Percentiles rank a stretch among this genome's conserved stretches.
These are phyloP conservation scores for Farysia itapuensis DNA, from an alignment of 1,284 basidiomycete species.

Conservation along the genomic window DNA sequence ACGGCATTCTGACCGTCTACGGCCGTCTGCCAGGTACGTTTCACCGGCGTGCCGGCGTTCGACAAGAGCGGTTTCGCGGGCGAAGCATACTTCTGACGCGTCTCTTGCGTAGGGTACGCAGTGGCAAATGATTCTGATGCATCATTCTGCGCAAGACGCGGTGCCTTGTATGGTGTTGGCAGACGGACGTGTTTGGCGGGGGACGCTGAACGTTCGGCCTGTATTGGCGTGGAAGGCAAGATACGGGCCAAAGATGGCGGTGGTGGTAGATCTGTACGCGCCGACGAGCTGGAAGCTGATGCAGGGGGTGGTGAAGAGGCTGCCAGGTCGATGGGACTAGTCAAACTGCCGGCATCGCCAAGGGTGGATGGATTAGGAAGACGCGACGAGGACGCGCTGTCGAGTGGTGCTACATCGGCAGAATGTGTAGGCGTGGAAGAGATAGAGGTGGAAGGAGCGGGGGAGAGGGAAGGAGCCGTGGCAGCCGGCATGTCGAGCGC, in stretches of 20 bases:
- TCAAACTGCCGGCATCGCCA: constrained; percentile 10
- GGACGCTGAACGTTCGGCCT: constrained; percentile 2
- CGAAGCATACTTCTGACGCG: constrained; percentile 41
- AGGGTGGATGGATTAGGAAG: constrained; percentile 21
- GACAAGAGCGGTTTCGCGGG: constrained; percentile 21
- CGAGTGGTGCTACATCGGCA: constrained; percentile 4
- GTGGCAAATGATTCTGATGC: constrained; percentile 36
- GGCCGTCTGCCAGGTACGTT: constrained; percentile 20
- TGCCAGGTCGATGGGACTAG: constrained; percentile 36
- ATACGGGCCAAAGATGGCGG: constrained; percentile 2
- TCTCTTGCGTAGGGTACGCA: constrained; percentile 36
- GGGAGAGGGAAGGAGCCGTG: constrained; percentile 35
- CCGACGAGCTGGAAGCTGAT: constrained; percentile 1
- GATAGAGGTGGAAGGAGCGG: constrained; percentile 31
- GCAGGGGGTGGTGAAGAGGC: constrained; percentile 20
- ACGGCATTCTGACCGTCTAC: neutral
- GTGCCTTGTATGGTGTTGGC: constrained; percentile 33
- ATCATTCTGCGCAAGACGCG: constrained; percentile 7
- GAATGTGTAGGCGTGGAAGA: constrained; percentile 18
- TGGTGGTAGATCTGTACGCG: constrained; percentile 23
- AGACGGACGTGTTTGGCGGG: constrained; percentile 11
- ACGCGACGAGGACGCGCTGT: constrained; percentile 20
- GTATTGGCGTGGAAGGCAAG: constrained; percentile 24
- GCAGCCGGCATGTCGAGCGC: constrained; percentile 26
- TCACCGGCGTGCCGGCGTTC: constrained; percentile 7